phyloP scores from a whole-genome alignment of 352 stramenopile species.

The Phytophthora gonapodyides region DNA sequence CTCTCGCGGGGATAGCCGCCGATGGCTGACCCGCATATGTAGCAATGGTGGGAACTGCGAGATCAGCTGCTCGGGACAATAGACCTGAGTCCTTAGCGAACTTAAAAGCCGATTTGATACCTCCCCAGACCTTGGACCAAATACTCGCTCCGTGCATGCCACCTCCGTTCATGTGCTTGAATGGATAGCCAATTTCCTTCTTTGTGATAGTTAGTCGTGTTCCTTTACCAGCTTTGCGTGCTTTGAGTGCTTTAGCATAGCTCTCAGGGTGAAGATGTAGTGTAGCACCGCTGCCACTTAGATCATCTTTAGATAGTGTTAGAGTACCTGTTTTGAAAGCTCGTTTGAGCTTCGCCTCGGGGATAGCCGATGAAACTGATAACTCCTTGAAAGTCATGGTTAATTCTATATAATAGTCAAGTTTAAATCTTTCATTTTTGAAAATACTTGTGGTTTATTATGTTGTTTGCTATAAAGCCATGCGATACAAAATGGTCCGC shows the following conservation, averaged over 20 bases:
- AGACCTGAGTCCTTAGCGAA: too few relatives aligned
- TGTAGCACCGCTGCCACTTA: slow-evolving; percentile 5
- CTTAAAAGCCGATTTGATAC: too few relatives aligned
- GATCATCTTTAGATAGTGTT: not conserved
- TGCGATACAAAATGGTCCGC: slow-evolving; percentile 11
- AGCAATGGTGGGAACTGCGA: too few relatives aligned
- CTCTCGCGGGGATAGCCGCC: slow-evolving; percentile 3
- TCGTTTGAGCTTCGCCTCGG: slow-evolving; percentile 2
- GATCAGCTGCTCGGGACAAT: too few relatives aligned
- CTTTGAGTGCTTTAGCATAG: slow-evolving; percentile 9
- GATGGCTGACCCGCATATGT: not conserved
- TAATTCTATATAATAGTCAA: slow-evolving; percentile 14
- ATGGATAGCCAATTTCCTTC: slow-evolving; percentile 19
- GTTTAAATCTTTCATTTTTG: slow-evolving; percentile 25
- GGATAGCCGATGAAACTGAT: slow-evolving; percentile 5
- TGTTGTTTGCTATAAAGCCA: slow-evolving; percentile 26
- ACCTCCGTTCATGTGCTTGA: slow-evolving; percentile 6
- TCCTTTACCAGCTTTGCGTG: slow-evolving; percentile 3
- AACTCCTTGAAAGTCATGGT: slow-evolving; percentile 10
- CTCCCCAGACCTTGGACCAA: not conserved
- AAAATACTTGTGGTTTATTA: slow-evolving; percentile 14
- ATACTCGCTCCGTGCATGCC: slow-evolving; percentile 4
- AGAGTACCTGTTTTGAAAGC: slow-evolving; percentile 14
- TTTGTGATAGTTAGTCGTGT: slow-evolving; percentile 10
- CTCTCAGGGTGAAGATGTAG: slow-evolving; percentile 13